Conservation (phyloP, 331 rosid genomes). For the Quercus lobata region DNA sequence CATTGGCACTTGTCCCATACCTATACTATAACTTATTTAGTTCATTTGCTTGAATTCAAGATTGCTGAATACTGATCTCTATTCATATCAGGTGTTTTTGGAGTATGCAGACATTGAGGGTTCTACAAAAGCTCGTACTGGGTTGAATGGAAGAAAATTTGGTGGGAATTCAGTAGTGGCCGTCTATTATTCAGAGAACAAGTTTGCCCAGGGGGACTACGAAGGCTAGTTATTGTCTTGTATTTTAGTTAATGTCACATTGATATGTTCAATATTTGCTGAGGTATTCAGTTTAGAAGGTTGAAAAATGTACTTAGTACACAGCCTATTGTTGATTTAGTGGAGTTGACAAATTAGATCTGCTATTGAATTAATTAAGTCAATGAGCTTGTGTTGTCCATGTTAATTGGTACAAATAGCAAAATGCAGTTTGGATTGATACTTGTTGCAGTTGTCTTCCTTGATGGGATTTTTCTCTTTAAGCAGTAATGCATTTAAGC, state of each 20-base stretch:
- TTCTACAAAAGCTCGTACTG: constrained; percentile 79
- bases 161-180: constrained; percentile 88
- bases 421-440: background rate
- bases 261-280: background rate
- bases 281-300: background rate
- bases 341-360: background rate
- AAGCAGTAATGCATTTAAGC: no score
- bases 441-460: background rate
- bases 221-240: constrained; percentile 45
- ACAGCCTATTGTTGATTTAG: background rate
- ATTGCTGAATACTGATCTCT: background rate
- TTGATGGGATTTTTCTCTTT: no score
- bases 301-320: background rate
- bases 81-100: constrained; percentile 65
- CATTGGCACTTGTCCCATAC: no score
- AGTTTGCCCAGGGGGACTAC: constrained; percentile 80
- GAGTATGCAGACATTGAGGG: constrained; percentile 88
- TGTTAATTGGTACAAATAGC: background rate
- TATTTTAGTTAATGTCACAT: background rate
- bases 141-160: constrained; percentile 84
- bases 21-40: background rate
- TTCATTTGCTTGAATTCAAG: background rate
- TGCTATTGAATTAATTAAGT: background rate
- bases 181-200: constrained; percentile 73
- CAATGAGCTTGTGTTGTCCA: background rate